Evolutionary conservation across 192 early-diverging fungal species (phyloP).

Genomic region (Mortierella hygrophila): DNA sequence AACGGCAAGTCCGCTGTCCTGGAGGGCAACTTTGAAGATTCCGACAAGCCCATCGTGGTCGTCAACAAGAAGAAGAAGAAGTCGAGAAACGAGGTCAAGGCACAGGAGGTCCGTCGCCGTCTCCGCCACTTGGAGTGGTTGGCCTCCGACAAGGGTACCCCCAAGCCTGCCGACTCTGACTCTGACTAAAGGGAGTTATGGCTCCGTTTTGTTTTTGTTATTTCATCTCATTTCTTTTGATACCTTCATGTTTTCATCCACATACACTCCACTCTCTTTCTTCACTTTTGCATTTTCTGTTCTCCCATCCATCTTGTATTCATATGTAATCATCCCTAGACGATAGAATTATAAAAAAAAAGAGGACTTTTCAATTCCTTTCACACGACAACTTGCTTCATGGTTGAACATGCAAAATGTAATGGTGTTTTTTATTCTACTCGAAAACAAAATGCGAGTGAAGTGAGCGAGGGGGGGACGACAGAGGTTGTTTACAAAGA

Average conservation of each 20-base stretch:
- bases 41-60: slow-evolving; percentile 60
- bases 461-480: too few species aligned
- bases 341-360: slow-evolving; percentile 5
- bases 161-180: slow-evolving; percentile 47
- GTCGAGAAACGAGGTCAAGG: slow-evolving; percentile 67
- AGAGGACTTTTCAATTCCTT: slow-evolving; percentile 3
- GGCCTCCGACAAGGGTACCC: slow-evolving; percentile 55
- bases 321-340: slow-evolving; percentile 19
- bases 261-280: background rate
- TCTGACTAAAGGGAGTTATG: slow-evolving; percentile 38
- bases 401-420: background rate
- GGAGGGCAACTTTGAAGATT: slow-evolving; percentile 56
- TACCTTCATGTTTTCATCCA: background rate
- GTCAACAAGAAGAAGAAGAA: slow-evolving; percentile 70
- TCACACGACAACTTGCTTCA: background rate
- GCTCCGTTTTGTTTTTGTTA: background rate
- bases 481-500: background rate
- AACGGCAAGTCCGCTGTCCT: slow-evolving; percentile 59
- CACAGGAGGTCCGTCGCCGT: slow-evolving; percentile 62
- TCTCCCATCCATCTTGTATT: slow-evolving; percentile 8
- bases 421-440: background rate
- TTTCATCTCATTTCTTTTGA: background rate
- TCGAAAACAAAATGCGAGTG: too few species aligned
- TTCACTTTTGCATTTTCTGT: slow-evolving; percentile 6
- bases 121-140: slow-evolving; percentile 67